Conservation (phyloP, 257 asterid genomes). For the Cruciata laevipes region DNA sequence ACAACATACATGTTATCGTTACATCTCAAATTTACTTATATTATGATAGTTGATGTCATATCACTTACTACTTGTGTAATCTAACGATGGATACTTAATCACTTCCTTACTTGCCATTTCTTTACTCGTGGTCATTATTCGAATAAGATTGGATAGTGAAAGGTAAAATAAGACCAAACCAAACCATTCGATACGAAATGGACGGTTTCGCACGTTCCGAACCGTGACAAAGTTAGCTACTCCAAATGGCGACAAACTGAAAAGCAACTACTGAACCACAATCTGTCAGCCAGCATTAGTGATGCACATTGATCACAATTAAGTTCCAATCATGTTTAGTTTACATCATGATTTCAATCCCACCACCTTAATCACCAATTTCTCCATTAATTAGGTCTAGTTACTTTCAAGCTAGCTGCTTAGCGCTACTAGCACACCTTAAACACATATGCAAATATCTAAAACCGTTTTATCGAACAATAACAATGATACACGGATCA, state of each 20-base stretch:
- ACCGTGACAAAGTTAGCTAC: background rate
- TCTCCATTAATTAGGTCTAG: background rate
- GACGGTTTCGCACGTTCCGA: background rate
- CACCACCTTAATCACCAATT: background rate
- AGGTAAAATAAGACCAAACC: background rate
- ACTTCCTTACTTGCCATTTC: too few relatives aligned
- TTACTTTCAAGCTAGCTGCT: background rate
- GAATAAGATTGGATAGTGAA: background rate
- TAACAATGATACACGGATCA: too few relatives aligned
- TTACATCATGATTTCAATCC: background rate
- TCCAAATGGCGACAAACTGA: background rate
- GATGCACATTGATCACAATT: too few relatives aligned
- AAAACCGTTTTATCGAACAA: too few relatives aligned
- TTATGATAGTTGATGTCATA: too few relatives aligned
- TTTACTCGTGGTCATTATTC: background rate
- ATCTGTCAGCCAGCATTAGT: constrained; percentile 2
- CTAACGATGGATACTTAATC: too few relatives aligned
- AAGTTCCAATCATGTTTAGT: background rate
- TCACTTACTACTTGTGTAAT: too few relatives aligned
- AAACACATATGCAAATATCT: too few relatives aligned
- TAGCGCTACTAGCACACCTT: background rate
- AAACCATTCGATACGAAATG: background rate
- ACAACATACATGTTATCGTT: too few relatives aligned
- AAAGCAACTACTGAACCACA: background rate
- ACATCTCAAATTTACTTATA: too few relatives aligned